Evolutionary conservation across 305 asterid species (phyloP).

Genomic region (Solanum hybrid): DNA sequence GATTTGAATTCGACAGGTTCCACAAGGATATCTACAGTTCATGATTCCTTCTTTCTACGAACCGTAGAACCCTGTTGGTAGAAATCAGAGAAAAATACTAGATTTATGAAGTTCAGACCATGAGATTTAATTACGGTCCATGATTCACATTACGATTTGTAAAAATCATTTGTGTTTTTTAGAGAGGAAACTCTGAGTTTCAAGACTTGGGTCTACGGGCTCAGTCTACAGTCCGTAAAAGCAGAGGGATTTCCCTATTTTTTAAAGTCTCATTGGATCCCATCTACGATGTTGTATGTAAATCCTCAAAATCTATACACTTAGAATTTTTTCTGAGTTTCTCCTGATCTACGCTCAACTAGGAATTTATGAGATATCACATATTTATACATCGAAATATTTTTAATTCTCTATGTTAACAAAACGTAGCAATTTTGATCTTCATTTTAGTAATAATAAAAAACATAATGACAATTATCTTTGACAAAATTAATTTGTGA

Average conservation of each 20-base stretch:
- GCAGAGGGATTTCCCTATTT: background rate
- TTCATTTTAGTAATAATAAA: background rate
- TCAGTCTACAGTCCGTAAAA: background rate
- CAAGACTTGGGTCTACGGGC: background rate
- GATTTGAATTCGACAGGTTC: background rate
- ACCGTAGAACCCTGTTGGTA: too few relatives aligned
- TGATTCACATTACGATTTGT: background rate
- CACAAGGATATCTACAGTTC: background rate
- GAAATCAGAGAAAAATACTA: background rate
- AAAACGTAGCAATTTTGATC: background rate
- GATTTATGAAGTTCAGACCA: background rate
- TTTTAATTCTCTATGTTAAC: background rate
- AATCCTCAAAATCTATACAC: background rate
- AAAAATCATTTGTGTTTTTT: background rate
- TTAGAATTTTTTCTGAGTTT: background rate
- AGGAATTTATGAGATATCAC: background rate
- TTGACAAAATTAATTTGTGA: background rate
- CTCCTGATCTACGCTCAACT: background rate
- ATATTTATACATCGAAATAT: background rate
- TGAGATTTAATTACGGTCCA: background rate
- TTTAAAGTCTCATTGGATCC: background rate
- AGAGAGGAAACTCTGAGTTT: background rate
- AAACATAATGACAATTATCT: background rate
- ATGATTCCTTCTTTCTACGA: background rate
- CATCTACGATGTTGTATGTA: background rate